phyloP scores from a whole-genome alignment of 2,329 filamentous ascomycete genomes.

The Aureobasidium leucospermi region DNA sequence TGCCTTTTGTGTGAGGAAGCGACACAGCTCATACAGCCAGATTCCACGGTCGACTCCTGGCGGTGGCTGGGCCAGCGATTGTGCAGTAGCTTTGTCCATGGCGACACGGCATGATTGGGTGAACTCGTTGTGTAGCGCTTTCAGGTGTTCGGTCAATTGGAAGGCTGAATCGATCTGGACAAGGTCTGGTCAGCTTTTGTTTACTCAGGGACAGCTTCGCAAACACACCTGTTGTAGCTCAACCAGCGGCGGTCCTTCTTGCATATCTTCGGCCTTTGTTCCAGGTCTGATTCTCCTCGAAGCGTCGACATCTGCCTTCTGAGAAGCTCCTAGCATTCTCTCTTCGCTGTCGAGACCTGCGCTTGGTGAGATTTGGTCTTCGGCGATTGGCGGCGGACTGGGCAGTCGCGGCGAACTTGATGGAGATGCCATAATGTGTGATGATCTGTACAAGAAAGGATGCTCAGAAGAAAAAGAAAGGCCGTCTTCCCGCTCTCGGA shows the following conservation, averaged over 20 bases:
- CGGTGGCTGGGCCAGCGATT: slow-evolving; percentile 70
- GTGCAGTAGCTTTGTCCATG: slow-evolving; percentile 68
- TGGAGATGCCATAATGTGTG: slow-evolving; percentile 32
- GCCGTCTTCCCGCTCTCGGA: not conserved
- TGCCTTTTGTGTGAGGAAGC: slow-evolving; percentile 89
- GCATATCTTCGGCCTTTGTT: slow-evolving; percentile 88
- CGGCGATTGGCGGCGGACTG: slow-evolving; percentile 87
- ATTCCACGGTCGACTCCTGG: slow-evolving; percentile 75
- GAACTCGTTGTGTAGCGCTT: slow-evolving; percentile 67
- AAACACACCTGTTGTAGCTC: slow-evolving; percentile 67
- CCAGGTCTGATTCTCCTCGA: slow-evolving; percentile 85
- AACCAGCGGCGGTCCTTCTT: slow-evolving; percentile 79
- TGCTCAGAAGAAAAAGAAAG: not conserved
- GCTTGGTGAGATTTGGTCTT: slow-evolving; percentile 81
- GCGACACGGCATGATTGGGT: slow-evolving; percentile 59
- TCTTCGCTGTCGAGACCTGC: slow-evolving; percentile 54
- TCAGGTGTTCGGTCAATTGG: slow-evolving; percentile 93
- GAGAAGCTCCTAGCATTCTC: slow-evolving; percentile 49
- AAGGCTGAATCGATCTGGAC: slow-evolving; percentile 88
- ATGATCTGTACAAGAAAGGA: not conserved
- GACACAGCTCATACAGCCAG: slow-evolving; percentile 97
- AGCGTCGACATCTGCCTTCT: slow-evolving; percentile 56
- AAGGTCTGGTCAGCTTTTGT: slow-evolving; percentile 4
- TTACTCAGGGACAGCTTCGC: not conserved
- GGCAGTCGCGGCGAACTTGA: slow-evolving; percentile 87